These are phyloP conservation scores for Akebia trifoliata DNA, from an alignment of 164 flowering plant species.

Conservation along the genomic window DNA sequence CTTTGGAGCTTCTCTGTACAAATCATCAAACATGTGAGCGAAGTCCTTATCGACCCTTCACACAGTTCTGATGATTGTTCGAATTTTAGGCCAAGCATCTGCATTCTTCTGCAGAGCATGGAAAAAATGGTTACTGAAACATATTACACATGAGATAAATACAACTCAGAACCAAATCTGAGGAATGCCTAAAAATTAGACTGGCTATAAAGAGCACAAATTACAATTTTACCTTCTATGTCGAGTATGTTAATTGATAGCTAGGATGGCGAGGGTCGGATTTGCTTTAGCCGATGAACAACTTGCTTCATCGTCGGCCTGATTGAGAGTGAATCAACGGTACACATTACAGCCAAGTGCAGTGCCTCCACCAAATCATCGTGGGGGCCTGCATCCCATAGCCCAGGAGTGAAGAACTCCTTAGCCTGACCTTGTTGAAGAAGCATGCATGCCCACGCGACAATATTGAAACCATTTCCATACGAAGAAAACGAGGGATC, in stretches of 20 bases:
- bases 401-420: slow-evolving; percentile 72
- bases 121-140: slow-evolving; percentile 30
- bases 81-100: slow-evolving; percentile 14
- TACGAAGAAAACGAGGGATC: slow-evolving; percentile 83
- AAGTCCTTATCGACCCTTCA: too few species aligned
- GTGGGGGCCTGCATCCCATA: slow-evolving; percentile 88
- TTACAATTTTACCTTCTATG: slow-evolving; percentile 33
- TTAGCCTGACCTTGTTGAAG: slow-evolving; percentile 83
- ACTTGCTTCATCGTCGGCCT: slow-evolving; percentile 94
- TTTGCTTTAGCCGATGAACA: slow-evolving; percentile 71
- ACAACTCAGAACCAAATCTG: slow-evolving; percentile 34
- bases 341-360: slow-evolving; percentile 83
- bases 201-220: slow-evolving; percentile 16
- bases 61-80: slow-evolving; percentile 2
- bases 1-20: too few species aligned
- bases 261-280: slow-evolving; percentile 73
- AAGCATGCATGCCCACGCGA: slow-evolving; percentile 87
- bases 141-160: slow-evolving; percentile 45
- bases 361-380: slow-evolving; percentile 76
- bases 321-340: slow-evolving; percentile 75
- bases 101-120: slow-evolving; percentile 52
- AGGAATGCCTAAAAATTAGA: slow-evolving; percentile 18
- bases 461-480: slow-evolving; percentile 91
- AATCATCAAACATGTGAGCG: too few species aligned
- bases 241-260: slow-evolving; percentile 32